Base-by-base conservation (phyloP, 2,329 filamentous ascomycete species). In the Paramyrothecium roridum region DNA sequence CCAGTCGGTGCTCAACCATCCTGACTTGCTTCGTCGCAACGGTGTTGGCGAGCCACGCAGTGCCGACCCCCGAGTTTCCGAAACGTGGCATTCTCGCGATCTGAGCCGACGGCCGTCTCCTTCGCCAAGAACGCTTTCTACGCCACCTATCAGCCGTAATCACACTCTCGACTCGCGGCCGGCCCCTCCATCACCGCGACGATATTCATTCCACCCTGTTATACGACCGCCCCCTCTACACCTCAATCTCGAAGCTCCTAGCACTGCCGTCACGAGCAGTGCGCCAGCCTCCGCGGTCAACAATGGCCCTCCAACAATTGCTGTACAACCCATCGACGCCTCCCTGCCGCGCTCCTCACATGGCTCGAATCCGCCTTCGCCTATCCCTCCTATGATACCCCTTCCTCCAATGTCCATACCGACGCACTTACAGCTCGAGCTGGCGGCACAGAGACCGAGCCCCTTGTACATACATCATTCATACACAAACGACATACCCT, bases 381-480 rank as follows among this genome's bases (percentile, higher is more conserved):
- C 80, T 2, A 77, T 85, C 2, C 77, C 80, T 13, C 74, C 80
- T 11, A 70, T 79, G 2, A 84, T 87, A 54, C 85, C 85, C 7
- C 74, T 87, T 0, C 85, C 85, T 12, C 85, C 85, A 11, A 85
- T 88, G 82, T 87, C 85, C 0, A 77, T 87, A 23, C 84, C 84
- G 3, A 87, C 84, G 1, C 79, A 88, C 52, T 71, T 88, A 2
- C 84, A 88, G 63, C 79, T 88, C 1, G 85, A 88, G 64, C 71
- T 88, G 12, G 83, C 85, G 2, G 82, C 81, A 3, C 79, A 84
- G 54, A 76, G 82, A 33, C 85, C 85, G 4, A 87, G 83, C 50
- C 84, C 84, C 8, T 70, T 87, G n/a, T 87, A 87, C 61, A 87
- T 88, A 54, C 79, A 87, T 63, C 81, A 82, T 57, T 81, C 83